A percentile compares a stretch with the other conserved stretches of the same genome.
phyloP scores from a whole-genome alignment of 2,329 filamentous ascomycete genomes.

The Microsporum canis region DNA sequence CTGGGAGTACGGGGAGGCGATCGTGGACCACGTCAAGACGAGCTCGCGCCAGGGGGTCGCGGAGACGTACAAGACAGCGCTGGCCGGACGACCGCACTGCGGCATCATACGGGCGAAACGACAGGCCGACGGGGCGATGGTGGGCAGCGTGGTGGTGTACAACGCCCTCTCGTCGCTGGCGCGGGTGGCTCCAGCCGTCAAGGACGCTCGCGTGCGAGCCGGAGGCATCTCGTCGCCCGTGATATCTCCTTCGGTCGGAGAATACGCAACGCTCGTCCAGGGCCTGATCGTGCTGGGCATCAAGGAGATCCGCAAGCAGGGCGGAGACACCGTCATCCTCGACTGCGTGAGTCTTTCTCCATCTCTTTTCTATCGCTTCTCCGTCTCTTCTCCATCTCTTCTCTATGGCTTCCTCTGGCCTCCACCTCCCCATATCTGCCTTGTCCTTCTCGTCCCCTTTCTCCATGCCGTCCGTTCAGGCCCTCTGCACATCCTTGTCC shows the following conservation, averaged over 20 bases:
- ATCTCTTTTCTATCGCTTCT: not conserved
- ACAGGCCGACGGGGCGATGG: conserved; percentile 40
- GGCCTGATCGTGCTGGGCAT: conserved; percentile 70
- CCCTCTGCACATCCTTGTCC: not conserved
- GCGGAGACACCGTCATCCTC: conserved; percentile 59
- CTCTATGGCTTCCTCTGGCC: not conserved
- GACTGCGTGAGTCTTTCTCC: conserved; percentile 67
- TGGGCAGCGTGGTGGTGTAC: conserved; percentile 73
- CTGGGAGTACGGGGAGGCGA: conserved; percentile 60
- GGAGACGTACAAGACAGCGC: conserved; percentile 66
- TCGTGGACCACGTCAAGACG: conserved; percentile 62
- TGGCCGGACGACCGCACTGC: conserved; percentile 59
- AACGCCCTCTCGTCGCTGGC: conserved; percentile 57
- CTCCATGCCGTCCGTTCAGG: not conserved
- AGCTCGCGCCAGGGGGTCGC: conserved; percentile 65
- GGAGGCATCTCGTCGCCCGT: conserved; percentile 74
- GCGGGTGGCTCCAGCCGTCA: conserved; percentile 57
- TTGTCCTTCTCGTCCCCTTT: not conserved
- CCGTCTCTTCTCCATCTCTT: not conserved
- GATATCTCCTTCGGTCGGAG: conserved; percentile 55
- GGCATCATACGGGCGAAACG: conserved; percentile 70
- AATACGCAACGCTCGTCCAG: conserved; percentile 62
- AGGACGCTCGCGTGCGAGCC: conserved; percentile 45
- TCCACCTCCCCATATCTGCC: not conserved
- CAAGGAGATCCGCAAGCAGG: conserved; percentile 69